Conservation (phyloP, 169 alveolate species). For the Amoebophrya sp. region DNA sequence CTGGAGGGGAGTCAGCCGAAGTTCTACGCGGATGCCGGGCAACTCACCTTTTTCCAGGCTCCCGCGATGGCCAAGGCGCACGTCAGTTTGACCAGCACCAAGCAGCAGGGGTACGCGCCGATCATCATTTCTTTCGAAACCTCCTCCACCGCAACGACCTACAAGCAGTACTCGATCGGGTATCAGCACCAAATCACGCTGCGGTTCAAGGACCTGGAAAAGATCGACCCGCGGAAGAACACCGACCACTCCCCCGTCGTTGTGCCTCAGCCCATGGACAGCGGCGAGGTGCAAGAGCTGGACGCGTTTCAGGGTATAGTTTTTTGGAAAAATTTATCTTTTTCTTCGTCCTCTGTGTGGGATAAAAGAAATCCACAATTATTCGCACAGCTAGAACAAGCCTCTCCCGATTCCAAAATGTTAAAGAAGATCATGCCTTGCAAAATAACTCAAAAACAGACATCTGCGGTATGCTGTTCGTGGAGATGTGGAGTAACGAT, state of each 20-base stretch:
- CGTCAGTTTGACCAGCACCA: neutral
- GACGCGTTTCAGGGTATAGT: neutral
- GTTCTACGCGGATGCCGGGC: slow-evolving; percentile 22
- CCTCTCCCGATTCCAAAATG: too few relatives aligned
- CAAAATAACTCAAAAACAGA: too few relatives aligned
- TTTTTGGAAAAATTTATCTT: too few relatives aligned
- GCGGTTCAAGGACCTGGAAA: slow-evolving; percentile 20
- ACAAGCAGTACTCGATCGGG: slow-evolving; percentile 3
- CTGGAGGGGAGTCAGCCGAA: neutral
- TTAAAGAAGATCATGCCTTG: too few relatives aligned
- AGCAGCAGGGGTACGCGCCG: neutral
- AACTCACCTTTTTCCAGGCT: neutral
- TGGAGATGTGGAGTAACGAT: neutral
- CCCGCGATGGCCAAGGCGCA: neutral
- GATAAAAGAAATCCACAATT: too few relatives aligned
- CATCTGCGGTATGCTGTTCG: neutral
- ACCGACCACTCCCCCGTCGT: slow-evolving; percentile 1
- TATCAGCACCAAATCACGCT: neutral
- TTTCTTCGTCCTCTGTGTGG: too few relatives aligned
- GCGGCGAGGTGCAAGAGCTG: neutral
- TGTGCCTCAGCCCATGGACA: neutral
- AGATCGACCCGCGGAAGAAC: neutral
- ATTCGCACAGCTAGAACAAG: too few relatives aligned
- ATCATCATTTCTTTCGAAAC: neutral
- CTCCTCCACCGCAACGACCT: neutral